Evolutionary conservation across 805 yeast genomes (phyloP).

Genomic region (Monosporozyma solicola): DNA sequence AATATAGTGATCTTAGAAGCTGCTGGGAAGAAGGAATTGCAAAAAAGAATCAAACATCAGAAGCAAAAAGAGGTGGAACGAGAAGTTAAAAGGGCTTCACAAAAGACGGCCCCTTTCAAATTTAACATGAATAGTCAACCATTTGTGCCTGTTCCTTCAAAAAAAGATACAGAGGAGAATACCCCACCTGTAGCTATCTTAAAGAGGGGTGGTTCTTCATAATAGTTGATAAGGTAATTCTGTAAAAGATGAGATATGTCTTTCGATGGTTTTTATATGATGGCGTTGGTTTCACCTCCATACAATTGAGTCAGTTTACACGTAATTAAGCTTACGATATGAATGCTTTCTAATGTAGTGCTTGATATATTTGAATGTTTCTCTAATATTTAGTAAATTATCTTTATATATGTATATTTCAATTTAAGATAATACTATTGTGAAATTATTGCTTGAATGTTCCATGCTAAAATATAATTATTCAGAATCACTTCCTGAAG

Average conservation of each 20-base stretch:
- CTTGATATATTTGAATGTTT: neutral
- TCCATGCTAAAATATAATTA: neutral
- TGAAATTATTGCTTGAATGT: neutral
- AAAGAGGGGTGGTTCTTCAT: neutral
- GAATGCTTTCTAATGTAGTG: neutral
- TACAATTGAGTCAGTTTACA: neutral
- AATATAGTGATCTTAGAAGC: conserved; percentile 26
- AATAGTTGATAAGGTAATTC: neutral
- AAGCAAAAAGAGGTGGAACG: conserved; percentile 10
- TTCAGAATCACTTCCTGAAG: neutral
- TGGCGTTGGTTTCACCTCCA: neutral
- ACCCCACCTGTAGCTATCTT: neutral
- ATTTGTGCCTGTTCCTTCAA: neutral
- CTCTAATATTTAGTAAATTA: neutral
- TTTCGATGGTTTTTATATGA: no score
- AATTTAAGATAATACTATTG: neutral
- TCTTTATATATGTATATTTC: neutral
- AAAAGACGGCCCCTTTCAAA: neutral
- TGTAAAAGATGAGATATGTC: neutral
- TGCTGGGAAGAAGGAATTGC: conserved; percentile 26
- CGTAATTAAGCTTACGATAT: neutral
- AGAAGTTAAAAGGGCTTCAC: neutral
- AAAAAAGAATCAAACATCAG: conserved; percentile 18
- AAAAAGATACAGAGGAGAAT: neutral
- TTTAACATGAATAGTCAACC: conserved; percentile 1